Evolutionary conservation across 306 rosid species (phyloP).

Genomic region (Medicago ruthenica): DNA sequence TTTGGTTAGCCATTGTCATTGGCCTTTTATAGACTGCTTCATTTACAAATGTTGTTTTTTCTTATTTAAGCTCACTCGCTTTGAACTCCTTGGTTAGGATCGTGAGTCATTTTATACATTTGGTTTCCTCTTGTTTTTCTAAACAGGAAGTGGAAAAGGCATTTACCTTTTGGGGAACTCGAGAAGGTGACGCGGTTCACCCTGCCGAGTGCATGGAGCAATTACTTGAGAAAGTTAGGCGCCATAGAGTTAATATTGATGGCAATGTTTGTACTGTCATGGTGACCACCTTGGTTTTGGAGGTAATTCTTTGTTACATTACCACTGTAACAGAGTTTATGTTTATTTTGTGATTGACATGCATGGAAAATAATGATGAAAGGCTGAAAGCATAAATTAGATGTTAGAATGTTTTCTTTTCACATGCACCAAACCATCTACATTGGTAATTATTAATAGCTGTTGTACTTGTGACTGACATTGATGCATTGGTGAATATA

Average conservation of each 20-base stretch:
- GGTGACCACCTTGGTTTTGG: constrained; percentile 95
- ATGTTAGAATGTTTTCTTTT: background rate
- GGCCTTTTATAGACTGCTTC: background rate
- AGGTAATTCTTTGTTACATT: constrained; percentile 54
- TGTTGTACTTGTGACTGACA: constrained; percentile 23
- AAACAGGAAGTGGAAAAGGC: constrained; percentile 84
- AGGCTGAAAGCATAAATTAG: background rate
- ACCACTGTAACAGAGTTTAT: background rate
- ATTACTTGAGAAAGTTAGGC: constrained; percentile 97
- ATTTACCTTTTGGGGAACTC: constrained; percentile 91
- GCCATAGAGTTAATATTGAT: constrained; percentile 89
- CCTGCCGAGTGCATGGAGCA: constrained; percentile 99
- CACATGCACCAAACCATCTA: background rate
- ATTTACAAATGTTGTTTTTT: background rate
- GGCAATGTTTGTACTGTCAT: constrained; percentile 97
- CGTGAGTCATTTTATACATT: background rate
- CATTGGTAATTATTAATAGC: constrained; percentile 5
- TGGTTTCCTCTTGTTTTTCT: constrained; percentile 30
- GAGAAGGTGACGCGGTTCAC: constrained; percentile 92
- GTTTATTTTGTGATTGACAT: constrained; percentile 2
- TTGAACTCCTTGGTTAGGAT: constrained; percentile 29
- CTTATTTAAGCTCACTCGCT: background rate
- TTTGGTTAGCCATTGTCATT: no score
- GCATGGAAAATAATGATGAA: background rate
- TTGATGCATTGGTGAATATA: constrained; percentile 33